Percentiles rank a stretch among this genome's conserved stretches.
phyloP scores from a whole-genome alignment of 148 eudicot genomes.

The Amaranthus cruentus region DNA sequence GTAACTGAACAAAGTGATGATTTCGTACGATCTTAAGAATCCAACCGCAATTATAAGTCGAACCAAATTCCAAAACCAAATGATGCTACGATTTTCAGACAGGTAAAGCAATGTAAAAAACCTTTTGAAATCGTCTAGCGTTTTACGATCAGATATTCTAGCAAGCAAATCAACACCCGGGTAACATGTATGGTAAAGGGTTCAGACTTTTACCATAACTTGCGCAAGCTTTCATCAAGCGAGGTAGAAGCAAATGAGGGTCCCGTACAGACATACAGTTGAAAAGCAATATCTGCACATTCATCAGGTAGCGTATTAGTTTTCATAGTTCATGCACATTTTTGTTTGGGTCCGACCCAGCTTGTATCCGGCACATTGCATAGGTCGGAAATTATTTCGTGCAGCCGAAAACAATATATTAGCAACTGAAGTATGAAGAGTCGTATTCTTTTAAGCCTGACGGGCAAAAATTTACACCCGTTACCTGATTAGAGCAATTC shows the following conservation, averaged over 20 bases:
- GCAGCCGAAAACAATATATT: neutral
- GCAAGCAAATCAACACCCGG: neutral
- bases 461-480: neutral
- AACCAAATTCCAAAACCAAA: neutral
- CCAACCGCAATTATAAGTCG: neutral
- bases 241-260: slow-evolving; percentile 85
- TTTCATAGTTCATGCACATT: neutral
- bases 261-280: slow-evolving; percentile 99
- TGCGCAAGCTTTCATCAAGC: slow-evolving; percentile 60
- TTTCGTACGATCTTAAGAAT: neutral
- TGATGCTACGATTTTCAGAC: neutral
- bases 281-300: slow-evolving; percentile 85
- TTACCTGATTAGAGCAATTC: slow-evolving; percentile 66
- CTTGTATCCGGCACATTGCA: too few species aligned
- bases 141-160: neutral
- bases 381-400: too few species aligned
- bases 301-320: slow-evolving; percentile 20
- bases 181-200: neutral
- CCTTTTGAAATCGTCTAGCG: neutral
- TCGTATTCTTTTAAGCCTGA: neutral
- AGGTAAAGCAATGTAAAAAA: neutral
- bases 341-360: too few species aligned
- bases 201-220: slow-evolving; percentile 45
- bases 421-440: too few species aligned
- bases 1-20: neutral